Conservation (phyloP, 179 eudicot species). For the Actinidia arguta region DNA sequence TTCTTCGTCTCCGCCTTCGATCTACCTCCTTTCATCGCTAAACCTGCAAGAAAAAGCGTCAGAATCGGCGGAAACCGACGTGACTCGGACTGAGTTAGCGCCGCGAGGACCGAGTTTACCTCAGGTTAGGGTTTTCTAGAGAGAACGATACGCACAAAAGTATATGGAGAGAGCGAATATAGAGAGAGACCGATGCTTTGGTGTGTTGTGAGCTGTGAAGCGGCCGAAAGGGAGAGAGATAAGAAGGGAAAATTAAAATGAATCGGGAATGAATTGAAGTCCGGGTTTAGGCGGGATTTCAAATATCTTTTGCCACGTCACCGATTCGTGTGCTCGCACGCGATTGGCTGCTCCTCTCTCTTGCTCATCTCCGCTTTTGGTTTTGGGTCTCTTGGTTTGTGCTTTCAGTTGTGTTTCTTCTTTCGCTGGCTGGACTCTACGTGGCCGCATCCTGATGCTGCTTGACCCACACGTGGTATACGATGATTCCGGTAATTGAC, state of each 20-base stretch:
- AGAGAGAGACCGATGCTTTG: slow-evolving; percentile 9
- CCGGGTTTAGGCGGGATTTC: slow-evolving; percentile 64
- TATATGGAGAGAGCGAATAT: not conserved
- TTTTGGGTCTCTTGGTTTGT: not conserved
- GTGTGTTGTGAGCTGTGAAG: slow-evolving; percentile 24
- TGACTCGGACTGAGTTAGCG: slow-evolving; percentile 2
- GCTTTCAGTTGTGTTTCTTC: not conserved
- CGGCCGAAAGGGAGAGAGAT: slow-evolving; percentile 21
- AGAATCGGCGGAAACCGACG: slow-evolving; percentile 20
- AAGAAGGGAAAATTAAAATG: slow-evolving; percentile 28
- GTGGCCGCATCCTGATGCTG: not conserved
- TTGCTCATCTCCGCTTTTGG: not conserved
- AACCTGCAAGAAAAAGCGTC: slow-evolving; percentile 20
- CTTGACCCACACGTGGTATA: not conserved
- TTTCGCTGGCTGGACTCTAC: not conserved
- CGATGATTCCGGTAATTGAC: not conserved
- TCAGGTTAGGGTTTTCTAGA: not conserved
- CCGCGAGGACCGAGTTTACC: not conserved
- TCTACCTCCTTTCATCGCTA: slow-evolving; percentile 23
- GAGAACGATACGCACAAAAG: not conserved
- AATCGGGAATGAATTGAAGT: slow-evolving; percentile 27
- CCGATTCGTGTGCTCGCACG: slow-evolving; percentile 23
- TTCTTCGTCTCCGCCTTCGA: slow-evolving; percentile 23
- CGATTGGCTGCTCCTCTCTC: slow-evolving; percentile 15
- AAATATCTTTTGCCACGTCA: slow-evolving; percentile 37